Percentiles rank a stretch among this genome's conserved stretches.
phyloP scores from a whole-genome alignment of 1,284 basidiomycete genomes.

The Rugosomyces carneus region DNA sequence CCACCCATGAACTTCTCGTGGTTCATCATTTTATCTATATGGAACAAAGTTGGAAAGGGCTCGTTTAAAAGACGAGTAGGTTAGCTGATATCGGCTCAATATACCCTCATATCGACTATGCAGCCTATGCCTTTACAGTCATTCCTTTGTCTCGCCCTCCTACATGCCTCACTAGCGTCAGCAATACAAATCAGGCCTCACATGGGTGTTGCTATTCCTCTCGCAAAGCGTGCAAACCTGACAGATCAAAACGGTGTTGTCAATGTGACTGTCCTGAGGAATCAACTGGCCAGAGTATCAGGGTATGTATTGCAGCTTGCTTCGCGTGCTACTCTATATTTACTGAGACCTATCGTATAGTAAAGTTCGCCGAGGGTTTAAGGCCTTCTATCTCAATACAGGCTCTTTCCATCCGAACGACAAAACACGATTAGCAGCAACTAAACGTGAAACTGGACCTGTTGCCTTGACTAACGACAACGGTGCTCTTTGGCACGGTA shows the following conservation, averaged over 20 bases:
- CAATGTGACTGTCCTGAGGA: constrained; percentile 15
- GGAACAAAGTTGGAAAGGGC: background rate
- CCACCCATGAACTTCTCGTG: background rate
- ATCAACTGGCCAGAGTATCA: constrained; percentile 16
- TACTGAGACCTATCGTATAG: constrained; percentile 15
- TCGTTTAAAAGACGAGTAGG: constrained; percentile 1
- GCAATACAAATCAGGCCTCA: constrained; percentile 2
- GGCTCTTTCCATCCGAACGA: constrained; percentile 30
- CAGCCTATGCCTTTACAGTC: constrained; percentile 6
- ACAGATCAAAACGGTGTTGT: constrained; percentile 23
- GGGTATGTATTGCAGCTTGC: constrained; percentile 14
- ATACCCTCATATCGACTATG: constrained; percentile 4
- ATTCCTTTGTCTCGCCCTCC: constrained; percentile 4
- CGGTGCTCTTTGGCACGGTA: constrained; percentile 29
- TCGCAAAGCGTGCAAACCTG: constrained; percentile 13
- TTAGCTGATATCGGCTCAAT: background rate
- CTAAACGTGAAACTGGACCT: constrained; percentile 21
- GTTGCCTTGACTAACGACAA: constrained; percentile 26
- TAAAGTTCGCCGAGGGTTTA: constrained; percentile 32
- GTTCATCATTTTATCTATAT: background rate
- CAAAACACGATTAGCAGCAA: constrained; percentile 2
- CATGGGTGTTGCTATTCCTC: constrained; percentile 5
- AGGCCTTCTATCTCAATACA: constrained; percentile 33
- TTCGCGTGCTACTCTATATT: background rate
- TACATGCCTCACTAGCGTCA: constrained; percentile 6